Evolutionary conservation across 345 rosid species (phyloP), one percentile per base, ranked within the genome.

Genomic region (Durio zibethinus): DNA sequence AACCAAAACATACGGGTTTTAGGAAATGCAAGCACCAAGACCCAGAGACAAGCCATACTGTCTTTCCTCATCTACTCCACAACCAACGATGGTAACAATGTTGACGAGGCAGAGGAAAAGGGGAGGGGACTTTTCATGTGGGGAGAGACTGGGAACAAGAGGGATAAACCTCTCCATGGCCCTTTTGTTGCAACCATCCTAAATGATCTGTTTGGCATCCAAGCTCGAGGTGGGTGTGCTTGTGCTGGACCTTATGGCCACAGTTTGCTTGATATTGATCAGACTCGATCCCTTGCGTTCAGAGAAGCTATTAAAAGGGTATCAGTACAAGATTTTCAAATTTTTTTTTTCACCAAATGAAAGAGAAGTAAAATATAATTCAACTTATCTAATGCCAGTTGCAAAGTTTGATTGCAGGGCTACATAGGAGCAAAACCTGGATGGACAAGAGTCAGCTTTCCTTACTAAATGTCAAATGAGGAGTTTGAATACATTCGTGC

Each of bases 231-330:
- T 0, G 92, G 92, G 0, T 87, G 92, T 36, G 94, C 89, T 29
- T 90, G 92, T 75, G 92, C 94, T 21, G 87, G 84, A 52, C 94
- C 94, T 25, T 90, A 90, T n/a, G 94, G 91, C 16, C 94, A 90
- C 23, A 3, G 25, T 29, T 62, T 90, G 74, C 91, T 90, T 47
- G 68, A 43, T 21, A 60, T 90, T 4, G 36, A 73, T 35, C 72
- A 84, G 56, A 20, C 43, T 50, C 68, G 0, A 0, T 85, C 91
- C 1, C 83, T 74, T 35, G 79, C 85, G 8, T 3, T 88, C 2
- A 81, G 90, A 72, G 68, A 83, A 11, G 83, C 83, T 72, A 89
- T 89, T 18, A 77, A 81, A 53, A 79, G 83, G 91, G 91, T 45
- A 68, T 4, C 4, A 10, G 14, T 45, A 45, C 50, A 43, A 43